Conservation (phyloP, 768 basidiomycete species). For the Boletales sp. region DNA sequence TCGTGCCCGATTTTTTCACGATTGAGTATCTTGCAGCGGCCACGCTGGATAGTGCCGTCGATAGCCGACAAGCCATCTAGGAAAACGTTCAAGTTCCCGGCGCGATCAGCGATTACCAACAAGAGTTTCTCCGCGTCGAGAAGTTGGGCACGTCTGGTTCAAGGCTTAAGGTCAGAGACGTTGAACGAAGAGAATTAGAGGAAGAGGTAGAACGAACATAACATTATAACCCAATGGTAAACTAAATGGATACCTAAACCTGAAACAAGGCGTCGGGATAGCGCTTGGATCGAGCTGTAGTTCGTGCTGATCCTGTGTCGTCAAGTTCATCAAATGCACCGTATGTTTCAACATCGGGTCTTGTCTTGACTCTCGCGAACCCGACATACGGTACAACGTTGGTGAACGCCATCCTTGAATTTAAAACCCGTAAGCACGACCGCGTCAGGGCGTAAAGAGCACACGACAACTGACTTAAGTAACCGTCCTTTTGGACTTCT, state of each 20-base stretch:
- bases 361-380: constrained; percentile 8
- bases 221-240: constrained; percentile 19
- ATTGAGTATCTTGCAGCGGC: constrained; percentile 32
- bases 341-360: constrained; percentile 19
- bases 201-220: constrained; percentile 6
- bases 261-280: constrained; percentile 23
- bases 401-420: not conserved
- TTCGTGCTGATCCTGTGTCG: constrained; percentile 24
- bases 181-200: not conserved
- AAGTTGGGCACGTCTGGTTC: constrained; percentile 36
- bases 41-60: constrained; percentile 26
- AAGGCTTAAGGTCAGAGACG: not conserved
- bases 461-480: not conserved
- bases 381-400: constrained; percentile 1
- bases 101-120: constrained; percentile 36
- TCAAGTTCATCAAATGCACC: constrained; percentile 26
- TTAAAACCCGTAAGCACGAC: not conserved
- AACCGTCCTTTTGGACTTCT: not conserved
- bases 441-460: too few relatives aligned
- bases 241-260: constrained; percentile 10
- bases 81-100: constrained; percentile 36
- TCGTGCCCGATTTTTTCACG: constrained; percentile 46
- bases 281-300: constrained; percentile 21
- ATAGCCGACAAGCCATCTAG: constrained; percentile 34
- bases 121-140: constrained; percentile 40